Conservation (phyloP, 2,329 filamentous ascomycete genomes). For the Paecilomyces sp. region DNA sequence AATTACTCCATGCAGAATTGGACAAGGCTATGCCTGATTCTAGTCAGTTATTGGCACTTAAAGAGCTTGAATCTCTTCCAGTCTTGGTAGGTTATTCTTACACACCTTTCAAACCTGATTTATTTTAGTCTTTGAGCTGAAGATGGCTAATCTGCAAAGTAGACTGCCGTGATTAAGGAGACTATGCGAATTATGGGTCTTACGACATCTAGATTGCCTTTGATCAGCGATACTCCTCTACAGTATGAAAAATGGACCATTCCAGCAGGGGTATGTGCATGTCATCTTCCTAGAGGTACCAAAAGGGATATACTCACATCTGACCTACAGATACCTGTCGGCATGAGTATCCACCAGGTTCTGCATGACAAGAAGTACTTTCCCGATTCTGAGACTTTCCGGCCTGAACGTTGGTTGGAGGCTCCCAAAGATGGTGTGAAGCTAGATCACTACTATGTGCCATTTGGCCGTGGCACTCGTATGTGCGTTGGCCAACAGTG, state of each 20-base stretch:
- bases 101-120: neutral
- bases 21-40: neutral
- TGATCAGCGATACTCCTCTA: slow-evolving; percentile 4
- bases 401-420: slow-evolving; percentile 17
- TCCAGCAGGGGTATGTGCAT: slow-evolving; percentile 6
- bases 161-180: slow-evolving; percentile 1
- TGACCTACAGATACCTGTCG: neutral
- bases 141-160: neutral
- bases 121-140: neutral
- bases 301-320: neutral
- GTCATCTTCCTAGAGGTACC: neutral
- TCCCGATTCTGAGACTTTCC: slow-evolving; percentile 14
- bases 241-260: slow-evolving; percentile 15
- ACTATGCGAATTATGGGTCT: neutral
- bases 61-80: neutral
- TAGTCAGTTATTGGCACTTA: neutral
- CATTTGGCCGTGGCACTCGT: slow-evolving; percentile 14
- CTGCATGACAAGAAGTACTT: slow-evolving; percentile 21
- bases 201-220: slow-evolving; percentile 1
- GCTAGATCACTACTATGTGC: slow-evolving; percentile 10
- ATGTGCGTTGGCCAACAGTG: neutral
- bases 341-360: slow-evolving; percentile 7
- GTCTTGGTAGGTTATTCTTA: neutral
- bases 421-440: neutral
- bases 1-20: neutral